These are phyloP conservation scores for Sutorius australiensis DNA, from an alignment of 768 basidiomycete genomes.

Conservation along the genomic window DNA sequence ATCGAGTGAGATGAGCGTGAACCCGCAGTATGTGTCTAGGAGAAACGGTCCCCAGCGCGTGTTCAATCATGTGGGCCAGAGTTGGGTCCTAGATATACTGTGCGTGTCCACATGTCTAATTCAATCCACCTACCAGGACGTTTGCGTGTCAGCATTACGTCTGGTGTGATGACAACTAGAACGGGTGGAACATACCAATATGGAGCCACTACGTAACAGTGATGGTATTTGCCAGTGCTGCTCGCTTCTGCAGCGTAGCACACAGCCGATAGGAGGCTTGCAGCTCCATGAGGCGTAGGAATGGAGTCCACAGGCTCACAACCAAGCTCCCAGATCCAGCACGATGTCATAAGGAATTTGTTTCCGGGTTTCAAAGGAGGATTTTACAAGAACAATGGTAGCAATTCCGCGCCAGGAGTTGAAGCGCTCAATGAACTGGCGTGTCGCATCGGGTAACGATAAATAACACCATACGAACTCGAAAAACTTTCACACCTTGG, in stretches of 20 bases:
- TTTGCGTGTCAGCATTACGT: not conserved
- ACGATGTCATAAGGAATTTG: not conserved
- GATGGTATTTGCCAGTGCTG: not conserved
- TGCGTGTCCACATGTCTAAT: not conserved
- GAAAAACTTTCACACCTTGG: not conserved
- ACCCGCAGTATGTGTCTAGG: not conserved
- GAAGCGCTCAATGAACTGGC: no score
- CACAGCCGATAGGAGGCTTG: not conserved
- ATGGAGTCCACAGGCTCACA: no score
- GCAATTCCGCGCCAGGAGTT: no score
- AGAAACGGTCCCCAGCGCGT: not conserved
- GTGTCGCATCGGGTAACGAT: no score
- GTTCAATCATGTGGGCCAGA: not conserved
- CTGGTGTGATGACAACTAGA: not conserved
- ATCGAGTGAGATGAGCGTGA: not conserved
- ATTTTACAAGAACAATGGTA: no score
- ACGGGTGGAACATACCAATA: not conserved
- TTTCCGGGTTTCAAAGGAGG: not conserved
- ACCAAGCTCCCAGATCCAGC: not conserved
- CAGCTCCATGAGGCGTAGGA: not conserved
- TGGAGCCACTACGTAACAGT: no score
- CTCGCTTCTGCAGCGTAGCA: not conserved
- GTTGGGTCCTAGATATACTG: not conserved
- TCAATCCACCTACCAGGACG: not conserved
- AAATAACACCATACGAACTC: not conserved